Evolutionary conservation across 2,329 filamentous ascomycete genomes (phyloP).

Genomic region (Fusarium sp.): DNA sequence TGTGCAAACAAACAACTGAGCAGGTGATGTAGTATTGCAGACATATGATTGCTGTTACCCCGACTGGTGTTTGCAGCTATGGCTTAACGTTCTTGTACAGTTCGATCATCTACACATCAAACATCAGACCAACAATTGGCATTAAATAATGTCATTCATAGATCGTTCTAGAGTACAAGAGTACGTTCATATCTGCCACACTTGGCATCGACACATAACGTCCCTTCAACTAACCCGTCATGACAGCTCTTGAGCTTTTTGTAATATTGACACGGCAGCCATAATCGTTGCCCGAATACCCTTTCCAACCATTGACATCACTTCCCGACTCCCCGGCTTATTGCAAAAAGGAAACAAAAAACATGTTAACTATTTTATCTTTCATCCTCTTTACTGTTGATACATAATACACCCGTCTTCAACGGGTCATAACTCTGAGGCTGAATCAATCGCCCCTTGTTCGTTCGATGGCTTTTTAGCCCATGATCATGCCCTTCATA

Average conservation of each 20-base stretch:
- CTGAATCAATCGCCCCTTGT: constrained; percentile 37
- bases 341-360: constrained; percentile 44
- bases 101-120: neutral
- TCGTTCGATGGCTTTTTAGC: constrained; percentile 56
- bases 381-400: constrained; percentile 45
- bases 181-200: constrained; percentile 19
- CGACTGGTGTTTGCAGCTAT: neutral
- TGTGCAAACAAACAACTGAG: neutral
- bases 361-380: constrained; percentile 47
- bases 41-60: neutral
- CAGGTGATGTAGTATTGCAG: neutral
- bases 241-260: constrained; percentile 38
- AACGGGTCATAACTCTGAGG: constrained; percentile 32
- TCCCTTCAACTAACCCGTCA: constrained; percentile 31
- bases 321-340: constrained; percentile 41
- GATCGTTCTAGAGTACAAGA: constrained; percentile 42
- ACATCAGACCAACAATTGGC: constrained; percentile 1
- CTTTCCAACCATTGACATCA: constrained; percentile 42
- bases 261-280: constrained; percentile 41
- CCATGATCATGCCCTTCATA: constrained; percentile 79
- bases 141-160: constrained; percentile 45
- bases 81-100: neutral
- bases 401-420: constrained; percentile 40
- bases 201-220: constrained; percentile 20
- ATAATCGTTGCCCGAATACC: constrained; percentile 40